A percentile compares a stretch with the other conserved stretches of the same genome.
These are phyloP conservation scores for Phytophthora sojae DNA, from an alignment of 352 stramenopile species.

Conservation along the genomic window DNA sequence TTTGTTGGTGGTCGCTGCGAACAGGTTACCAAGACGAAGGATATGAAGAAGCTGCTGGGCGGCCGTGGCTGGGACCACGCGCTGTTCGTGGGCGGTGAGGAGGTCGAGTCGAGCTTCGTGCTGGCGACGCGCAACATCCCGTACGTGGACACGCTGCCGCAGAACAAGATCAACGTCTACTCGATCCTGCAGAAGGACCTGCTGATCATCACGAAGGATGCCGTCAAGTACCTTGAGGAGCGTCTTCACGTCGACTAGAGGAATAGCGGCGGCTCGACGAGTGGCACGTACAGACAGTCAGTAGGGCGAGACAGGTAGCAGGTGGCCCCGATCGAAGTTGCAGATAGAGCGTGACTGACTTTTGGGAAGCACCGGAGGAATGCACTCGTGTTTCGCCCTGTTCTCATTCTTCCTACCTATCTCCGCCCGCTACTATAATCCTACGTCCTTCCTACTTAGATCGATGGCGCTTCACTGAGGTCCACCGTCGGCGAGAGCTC, in stretches of 20 bases:
- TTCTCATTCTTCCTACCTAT: constrained; percentile 3
- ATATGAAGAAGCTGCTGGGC: constrained; percentile 84
- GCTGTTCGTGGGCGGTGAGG: constrained; percentile 83
- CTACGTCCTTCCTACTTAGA: constrained; percentile 41
- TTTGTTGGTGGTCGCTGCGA: constrained; percentile 7
- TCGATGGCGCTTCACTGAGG: constrained; percentile 56
- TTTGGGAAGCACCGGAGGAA: constrained; percentile 17
- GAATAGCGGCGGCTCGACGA: constrained; percentile 14
- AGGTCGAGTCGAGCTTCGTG: constrained; percentile 79
- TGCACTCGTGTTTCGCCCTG: constrained; percentile 21
- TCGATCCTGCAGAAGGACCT: constrained; percentile 91
- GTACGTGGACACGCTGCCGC: constrained; percentile 82
- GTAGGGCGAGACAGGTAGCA: constrained; percentile 11
- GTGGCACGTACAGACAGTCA: constrained; percentile 27
- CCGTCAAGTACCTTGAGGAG: constrained; percentile 90
- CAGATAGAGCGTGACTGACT: constrained; percentile 30
- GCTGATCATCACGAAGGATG: constrained; percentile 85
- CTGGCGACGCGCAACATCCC: constrained; percentile 88
- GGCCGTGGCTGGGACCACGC: constrained; percentile 86
- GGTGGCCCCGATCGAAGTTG: constrained; percentile 21
- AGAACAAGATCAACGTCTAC: constrained; percentile 92
- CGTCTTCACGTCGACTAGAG: constrained; percentile 85
- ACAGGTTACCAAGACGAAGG: constrained; percentile 87
- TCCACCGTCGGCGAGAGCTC: constrained; percentile 56
- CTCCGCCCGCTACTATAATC: constrained; percentile 1